Conservation (phyloP, 345 rosid species). For the Microthlaspi erraticum region DNA sequence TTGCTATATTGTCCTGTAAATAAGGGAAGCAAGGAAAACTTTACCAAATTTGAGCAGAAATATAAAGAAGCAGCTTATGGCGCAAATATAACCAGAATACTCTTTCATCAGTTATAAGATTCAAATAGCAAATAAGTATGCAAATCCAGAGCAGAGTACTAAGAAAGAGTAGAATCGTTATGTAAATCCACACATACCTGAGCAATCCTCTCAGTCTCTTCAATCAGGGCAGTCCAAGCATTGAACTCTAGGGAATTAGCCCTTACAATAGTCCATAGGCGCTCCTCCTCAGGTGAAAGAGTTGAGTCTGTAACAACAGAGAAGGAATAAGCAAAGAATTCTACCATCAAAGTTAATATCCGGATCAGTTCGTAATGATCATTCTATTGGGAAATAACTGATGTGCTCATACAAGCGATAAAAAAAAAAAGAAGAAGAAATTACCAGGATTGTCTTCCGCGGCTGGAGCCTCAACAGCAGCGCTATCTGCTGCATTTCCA, state of each 20-base stretch:
- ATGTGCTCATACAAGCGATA: not conserved
- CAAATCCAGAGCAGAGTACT: constrained; percentile 15
- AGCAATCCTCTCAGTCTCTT: constrained; percentile 87
- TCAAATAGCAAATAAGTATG: not conserved
- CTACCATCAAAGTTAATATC: not conserved
- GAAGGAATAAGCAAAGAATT: not conserved
- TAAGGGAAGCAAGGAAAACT: constrained; percentile 13
- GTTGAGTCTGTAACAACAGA: constrained; percentile 46
- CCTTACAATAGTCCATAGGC: constrained; percentile 84
- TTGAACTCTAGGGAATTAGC: constrained; percentile 82
- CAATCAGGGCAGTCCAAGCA: constrained; percentile 88
- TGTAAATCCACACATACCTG: constrained; percentile 58
- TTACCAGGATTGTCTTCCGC: constrained; percentile 74
- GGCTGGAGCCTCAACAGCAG: constrained; percentile 47
- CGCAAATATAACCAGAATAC: not conserved
- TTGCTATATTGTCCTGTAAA: constrained; percentile 80
- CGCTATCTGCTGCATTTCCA: constrained; percentile 55
- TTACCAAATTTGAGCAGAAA: constrained; percentile 23
- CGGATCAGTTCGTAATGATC: not conserved
- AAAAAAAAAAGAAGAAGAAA: not conserved
- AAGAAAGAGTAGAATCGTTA: not conserved
- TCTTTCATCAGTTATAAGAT: not conserved
- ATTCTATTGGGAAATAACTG: not conserved
- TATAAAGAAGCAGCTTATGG: not conserved
- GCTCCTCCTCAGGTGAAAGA: constrained; percentile 84